These are phyloP conservation scores for Schizopora paradoxa DNA, from an alignment of 1,284 basidiomycete species.

Conservation along the genomic window DNA sequence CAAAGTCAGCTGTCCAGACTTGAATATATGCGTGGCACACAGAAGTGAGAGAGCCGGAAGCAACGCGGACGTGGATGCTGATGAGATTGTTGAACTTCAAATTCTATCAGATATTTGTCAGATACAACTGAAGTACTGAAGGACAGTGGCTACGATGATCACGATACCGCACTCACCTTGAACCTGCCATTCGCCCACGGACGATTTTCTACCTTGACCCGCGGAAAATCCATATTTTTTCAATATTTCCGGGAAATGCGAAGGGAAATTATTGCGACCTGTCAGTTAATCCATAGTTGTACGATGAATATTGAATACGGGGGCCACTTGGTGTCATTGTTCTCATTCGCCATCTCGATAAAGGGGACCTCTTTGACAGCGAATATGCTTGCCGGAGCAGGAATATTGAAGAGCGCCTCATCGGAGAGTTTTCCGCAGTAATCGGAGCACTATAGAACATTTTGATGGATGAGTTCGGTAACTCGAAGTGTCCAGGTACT, in stretches of 20 bases:
- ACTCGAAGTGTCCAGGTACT: constrained; percentile 29
- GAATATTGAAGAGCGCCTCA: constrained; percentile 26
- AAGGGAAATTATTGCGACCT: constrained; percentile 22
- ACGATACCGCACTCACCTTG: too few species aligned
- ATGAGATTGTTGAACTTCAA: constrained; percentile 30
- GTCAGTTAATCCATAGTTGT: constrained; percentile 23
- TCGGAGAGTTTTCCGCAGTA: constrained; percentile 22
- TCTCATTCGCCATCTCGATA: constrained; percentile 22
- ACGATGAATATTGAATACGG: constrained; percentile 21
- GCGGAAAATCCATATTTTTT: constrained; percentile 23
- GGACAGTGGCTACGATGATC: too few species aligned
- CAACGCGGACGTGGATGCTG: constrained; percentile 28
- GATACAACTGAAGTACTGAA: background rate
- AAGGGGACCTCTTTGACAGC: constrained; percentile 20
- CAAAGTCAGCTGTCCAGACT: constrained; percentile 27
- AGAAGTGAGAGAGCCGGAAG: constrained; percentile 25
- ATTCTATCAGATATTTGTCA: constrained; percentile 13
- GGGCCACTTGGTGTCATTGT: constrained; percentile 25
- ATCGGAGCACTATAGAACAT: constrained; percentile 17
- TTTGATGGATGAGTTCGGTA: constrained; percentile 23
- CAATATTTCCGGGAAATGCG: constrained; percentile 19
- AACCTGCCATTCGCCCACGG: constrained; percentile 24
- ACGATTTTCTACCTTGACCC: constrained; percentile 25
- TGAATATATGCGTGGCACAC: constrained; percentile 28
- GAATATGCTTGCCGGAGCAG: constrained; percentile 18